Conservation (phyloP, 768 basidiomycete genomes). For the Sistotremastrum niveocremeum region DNA sequence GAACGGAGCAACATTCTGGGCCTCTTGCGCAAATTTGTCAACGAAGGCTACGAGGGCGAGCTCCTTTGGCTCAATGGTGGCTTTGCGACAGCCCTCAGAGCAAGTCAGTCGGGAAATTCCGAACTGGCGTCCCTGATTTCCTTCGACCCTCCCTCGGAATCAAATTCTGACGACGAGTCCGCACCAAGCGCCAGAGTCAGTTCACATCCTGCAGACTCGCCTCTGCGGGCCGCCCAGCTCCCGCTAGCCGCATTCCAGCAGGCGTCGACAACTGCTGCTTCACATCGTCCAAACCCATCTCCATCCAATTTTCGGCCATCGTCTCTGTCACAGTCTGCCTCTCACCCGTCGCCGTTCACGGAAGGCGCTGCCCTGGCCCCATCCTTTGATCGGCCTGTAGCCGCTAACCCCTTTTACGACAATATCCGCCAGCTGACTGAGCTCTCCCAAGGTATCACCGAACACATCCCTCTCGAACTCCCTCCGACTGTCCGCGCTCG, state of each 20-base stretch:
- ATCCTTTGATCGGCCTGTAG: conserved; percentile 15
- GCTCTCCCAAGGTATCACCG: conserved; percentile 50
- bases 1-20: conserved; percentile 59
- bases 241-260: conserved; percentile 24
- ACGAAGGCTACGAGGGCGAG: conserved; percentile 42
- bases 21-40: conserved; percentile 61
- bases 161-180: conserved; percentile 34
- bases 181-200: conserved; percentile 5
- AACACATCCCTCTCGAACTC: conserved; percentile 65
- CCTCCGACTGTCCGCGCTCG: conserved; percentile 29
- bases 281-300: conserved; percentile 11
- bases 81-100: conserved; percentile 49
- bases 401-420: conserved; percentile 90
- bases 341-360: background rate
- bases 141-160: conserved; percentile 31
- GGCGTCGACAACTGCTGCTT: conserved; percentile 10
- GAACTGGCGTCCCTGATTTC: conserved; percentile 28
- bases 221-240: conserved; percentile 15
- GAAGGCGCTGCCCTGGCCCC: conserved; percentile 11
- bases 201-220: background rate
- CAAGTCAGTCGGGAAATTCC: conserved; percentile 27
- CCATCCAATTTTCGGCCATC: conserved; percentile 10
- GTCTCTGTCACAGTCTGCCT: conserved; percentile 13
- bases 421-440: conserved; percentile 82
- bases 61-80: conserved; percentile 77